Evolutionary conservation across 257 asterid species (phyloP).

Genomic region (Parsonsia alboflavescens): DNA sequence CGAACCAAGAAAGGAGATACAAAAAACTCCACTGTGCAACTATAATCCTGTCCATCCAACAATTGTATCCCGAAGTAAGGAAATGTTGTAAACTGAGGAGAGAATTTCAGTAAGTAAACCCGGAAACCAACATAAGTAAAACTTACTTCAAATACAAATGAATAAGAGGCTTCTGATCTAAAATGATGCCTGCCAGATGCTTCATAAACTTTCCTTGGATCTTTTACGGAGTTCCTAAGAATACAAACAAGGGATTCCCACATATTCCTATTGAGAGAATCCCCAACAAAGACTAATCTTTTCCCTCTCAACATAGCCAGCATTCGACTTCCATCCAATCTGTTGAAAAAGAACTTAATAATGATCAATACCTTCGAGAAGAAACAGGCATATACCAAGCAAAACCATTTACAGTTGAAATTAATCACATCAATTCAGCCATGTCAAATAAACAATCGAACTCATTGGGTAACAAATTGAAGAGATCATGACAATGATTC

Average conservation of each 20-base stretch:
- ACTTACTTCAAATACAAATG: conserved; percentile 53
- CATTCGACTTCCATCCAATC: conserved; percentile 55
- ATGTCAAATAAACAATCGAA: neutral
- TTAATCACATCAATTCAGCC: neutral
- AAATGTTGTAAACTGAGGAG: neutral
- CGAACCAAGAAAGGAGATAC: conserved; percentile 71
- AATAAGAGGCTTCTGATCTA: conserved; percentile 59
- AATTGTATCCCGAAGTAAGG: neutral
- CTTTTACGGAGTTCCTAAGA: conserved; percentile 47
- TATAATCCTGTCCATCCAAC: conserved; percentile 40
- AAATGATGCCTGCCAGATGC: conserved; percentile 51
- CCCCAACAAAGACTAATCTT: conserved; percentile 67
- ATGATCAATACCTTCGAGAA: conserved; percentile 2
- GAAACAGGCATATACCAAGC: neutral
- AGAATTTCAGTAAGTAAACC: neutral
- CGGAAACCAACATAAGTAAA: neutral
- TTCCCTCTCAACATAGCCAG: conserved; percentile 58
- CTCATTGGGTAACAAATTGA: neutral
- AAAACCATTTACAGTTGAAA: neutral
- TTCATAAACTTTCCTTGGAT: conserved; percentile 58
- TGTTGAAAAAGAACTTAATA: conserved; percentile 18
- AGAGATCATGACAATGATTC: neutral
- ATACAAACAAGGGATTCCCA: conserved; percentile 76
- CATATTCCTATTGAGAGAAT: conserved; percentile 77
- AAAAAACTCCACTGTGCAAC: conserved; percentile 53